Evolutionary conservation across 495 filamentous ascomycete species (phyloP).

Genomic region (Hypoxylon fragiforme): DNA sequence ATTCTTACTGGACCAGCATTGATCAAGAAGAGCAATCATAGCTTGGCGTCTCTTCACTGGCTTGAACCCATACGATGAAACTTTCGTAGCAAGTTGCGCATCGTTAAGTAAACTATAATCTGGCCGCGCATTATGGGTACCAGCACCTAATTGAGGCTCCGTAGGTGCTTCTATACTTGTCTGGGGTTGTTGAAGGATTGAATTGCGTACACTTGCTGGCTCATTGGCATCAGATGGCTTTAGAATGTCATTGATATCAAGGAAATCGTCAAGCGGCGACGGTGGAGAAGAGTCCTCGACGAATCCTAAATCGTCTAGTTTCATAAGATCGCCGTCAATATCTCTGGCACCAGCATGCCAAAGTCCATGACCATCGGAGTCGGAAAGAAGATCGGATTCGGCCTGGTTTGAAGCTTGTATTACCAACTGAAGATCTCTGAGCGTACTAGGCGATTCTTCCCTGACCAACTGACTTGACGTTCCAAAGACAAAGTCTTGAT

Average conservation of each 20-base stretch:
- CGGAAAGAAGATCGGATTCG: slow-evolving; percentile 45
- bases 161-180: not conserved
- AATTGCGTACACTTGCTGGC: no score
- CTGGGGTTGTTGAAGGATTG: not conserved
- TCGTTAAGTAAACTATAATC: slow-evolving; percentile 68
- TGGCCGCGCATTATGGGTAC: slow-evolving; percentile 48
- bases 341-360: slow-evolving; percentile 74
- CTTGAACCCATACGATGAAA: slow-evolving; percentile 74
- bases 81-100: slow-evolving; percentile 61
- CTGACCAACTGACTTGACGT: slow-evolving; percentile 87
- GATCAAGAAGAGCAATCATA: slow-evolving; percentile 72
- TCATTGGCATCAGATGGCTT: slow-evolving; percentile 20
- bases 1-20: slow-evolving; percentile 68
- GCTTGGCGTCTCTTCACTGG: slow-evolving; percentile 66
- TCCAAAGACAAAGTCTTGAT: slow-evolving; percentile 86
- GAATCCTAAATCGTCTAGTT: slow-evolving; percentile 60
- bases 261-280: slow-evolving; percentile 24
- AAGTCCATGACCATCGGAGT: slow-evolving; percentile 45
- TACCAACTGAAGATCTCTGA: slow-evolving; percentile 70
- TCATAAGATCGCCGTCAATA: slow-evolving; percentile 60
- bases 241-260: slow-evolving; percentile 46
- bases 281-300: slow-evolving; percentile 38
- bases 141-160: slow-evolving; percentile 1
- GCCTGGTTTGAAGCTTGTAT: slow-evolving; percentile 62
- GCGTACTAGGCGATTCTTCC: slow-evolving; percentile 70